Evolutionary conservation across 129 eudicot species (phyloP).

Genomic region (Centrapalus pauciflorus): DNA sequence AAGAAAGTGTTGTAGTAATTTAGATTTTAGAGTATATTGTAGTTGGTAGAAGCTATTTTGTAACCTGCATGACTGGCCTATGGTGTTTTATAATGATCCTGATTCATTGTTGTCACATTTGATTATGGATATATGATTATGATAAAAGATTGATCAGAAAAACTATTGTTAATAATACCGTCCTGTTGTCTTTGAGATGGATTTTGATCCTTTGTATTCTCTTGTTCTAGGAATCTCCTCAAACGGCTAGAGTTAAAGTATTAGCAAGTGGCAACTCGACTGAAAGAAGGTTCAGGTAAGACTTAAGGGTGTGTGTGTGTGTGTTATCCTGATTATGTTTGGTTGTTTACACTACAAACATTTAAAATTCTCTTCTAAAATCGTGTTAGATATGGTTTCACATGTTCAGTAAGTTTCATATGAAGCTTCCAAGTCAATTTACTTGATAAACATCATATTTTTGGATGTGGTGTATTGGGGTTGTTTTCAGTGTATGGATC

Average conservation of each 20-base stretch:
- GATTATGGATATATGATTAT: no score
- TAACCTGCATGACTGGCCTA: neutral
- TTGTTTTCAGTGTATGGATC: conserved; percentile 75
- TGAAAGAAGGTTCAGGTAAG: conserved; percentile 93
- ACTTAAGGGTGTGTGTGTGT: neutral
- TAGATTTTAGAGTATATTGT: no score
- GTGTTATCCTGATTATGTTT: neutral
- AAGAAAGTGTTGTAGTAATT: no score
- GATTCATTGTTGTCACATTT: no score
- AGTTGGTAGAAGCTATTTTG: no score
- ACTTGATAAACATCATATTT: neutral
- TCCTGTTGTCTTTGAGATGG: neutral
- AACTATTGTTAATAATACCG: neutral
- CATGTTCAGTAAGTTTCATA: neutral
- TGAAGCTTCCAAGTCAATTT: neutral
- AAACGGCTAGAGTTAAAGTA: conserved; percentile 97
- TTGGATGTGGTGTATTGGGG: neutral
- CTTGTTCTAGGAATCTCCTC: conserved; percentile 82
- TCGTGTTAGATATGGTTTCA: neutral
- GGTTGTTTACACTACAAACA: neutral
- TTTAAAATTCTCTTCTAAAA: neutral
- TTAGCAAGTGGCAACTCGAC: conserved; percentile 98
- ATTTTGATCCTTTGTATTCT: neutral
- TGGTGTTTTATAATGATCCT: neutral
- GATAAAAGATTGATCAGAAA: neutral